Conservation (phyloP, 2,329 filamentous ascomycete genomes). For the Neofusicoccum kwambonambiense region DNA sequence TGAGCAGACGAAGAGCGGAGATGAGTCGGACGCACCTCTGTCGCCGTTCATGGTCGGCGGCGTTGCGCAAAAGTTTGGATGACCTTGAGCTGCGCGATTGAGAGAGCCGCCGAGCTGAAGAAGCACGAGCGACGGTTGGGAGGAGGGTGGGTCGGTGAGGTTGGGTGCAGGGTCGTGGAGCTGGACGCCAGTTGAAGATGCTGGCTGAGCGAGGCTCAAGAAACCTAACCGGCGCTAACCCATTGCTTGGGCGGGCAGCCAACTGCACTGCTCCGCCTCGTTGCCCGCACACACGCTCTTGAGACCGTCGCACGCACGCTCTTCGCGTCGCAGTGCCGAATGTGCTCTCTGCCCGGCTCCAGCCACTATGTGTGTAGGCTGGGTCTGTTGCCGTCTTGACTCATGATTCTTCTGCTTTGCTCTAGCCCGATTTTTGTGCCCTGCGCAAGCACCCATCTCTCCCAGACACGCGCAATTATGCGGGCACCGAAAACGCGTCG, state of each 20-base stretch:
- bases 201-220: constrained; percentile 9
- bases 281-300: not conserved
- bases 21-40: constrained; percentile 3
- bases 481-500: constrained; percentile 17
- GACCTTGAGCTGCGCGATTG: constrained; percentile 7
- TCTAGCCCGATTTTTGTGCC: too few relatives aligned
- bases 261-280: not conserved
- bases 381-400: not conserved
- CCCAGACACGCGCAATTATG: not conserved
- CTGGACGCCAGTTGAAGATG: constrained; percentile 11
- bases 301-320: not conserved
- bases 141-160: not conserved
- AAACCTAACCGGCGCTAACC: constrained; percentile 10
- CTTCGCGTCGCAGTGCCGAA: not conserved
- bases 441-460: too few relatives aligned
- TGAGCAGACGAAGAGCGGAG: constrained; percentile 7
- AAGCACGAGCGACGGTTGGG: constrained; percentile 7
- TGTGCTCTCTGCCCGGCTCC: too few relatives aligned
- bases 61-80: constrained; percentile 3
- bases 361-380: not conserved
- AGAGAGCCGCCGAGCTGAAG: constrained; percentile 1
- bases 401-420: not conserved
- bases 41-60: constrained; percentile 17
- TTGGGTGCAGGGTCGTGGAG: constrained; percentile 8
- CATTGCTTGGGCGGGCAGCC: constrained; percentile 1